A percentile compares a stretch with the other conserved stretches of the same genome.
Evolutionary conservation across 1,139 yeast genomes (phyloP).

Genomic region (Taiozyma sp.): DNA sequence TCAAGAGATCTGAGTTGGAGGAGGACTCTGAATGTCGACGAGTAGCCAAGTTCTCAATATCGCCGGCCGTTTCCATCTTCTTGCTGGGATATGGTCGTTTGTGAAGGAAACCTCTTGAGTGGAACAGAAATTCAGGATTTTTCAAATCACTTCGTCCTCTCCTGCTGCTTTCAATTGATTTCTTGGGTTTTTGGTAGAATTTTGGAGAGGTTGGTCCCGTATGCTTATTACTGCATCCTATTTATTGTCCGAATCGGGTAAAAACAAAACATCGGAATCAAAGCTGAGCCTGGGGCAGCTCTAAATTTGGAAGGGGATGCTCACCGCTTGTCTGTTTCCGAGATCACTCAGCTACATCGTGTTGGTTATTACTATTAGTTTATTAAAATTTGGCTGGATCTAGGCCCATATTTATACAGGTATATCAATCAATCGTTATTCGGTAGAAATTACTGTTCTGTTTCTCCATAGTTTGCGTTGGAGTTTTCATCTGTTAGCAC

Average conservation of each 20-base stretch:
- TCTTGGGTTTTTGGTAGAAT: background rate
- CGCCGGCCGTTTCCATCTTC: background rate
- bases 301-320: background rate
- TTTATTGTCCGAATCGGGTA: background rate
- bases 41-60: background rate
- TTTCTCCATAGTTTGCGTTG: background rate
- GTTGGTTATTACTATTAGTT: no score
- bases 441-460: background rate
- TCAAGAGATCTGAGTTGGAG: conserved; percentile 10
- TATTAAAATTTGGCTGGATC: no score
- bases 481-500: background rate
- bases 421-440: background rate
- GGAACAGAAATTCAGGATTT: background rate
- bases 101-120: background rate
- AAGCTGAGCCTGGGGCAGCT: background rate
- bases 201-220: background rate
- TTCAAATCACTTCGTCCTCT: background rate
- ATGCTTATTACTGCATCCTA: background rate
- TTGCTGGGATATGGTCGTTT: background rate
- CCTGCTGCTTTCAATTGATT: background rate
- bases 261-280: background rate
- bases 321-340: no score
- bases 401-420: background rate
- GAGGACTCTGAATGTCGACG: conserved; percentile 4
- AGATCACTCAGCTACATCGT: no score